Evolutionary conservation across 371 early-diverging fungal species (phyloP).

Genomic region (Furculomyces boomerangus): DNA sequence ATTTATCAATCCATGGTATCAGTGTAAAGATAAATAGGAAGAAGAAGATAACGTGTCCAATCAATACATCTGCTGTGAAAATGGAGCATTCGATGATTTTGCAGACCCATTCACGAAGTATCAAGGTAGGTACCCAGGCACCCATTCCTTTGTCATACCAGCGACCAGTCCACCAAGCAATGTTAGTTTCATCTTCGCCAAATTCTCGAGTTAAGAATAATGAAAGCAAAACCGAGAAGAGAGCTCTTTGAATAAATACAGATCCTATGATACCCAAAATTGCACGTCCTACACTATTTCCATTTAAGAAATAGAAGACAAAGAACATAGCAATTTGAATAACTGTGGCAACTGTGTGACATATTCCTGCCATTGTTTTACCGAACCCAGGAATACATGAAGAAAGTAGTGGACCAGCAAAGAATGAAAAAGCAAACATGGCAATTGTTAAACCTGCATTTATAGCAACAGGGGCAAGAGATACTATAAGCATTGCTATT

Average conservation of each 20-base stretch:
- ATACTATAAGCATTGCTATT: slow-evolving; percentile 40
- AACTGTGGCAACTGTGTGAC: slow-evolving; percentile 45
- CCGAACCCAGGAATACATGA: slow-evolving; percentile 50
- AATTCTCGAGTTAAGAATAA: slow-evolving; percentile 63
- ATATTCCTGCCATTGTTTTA: slow-evolving; percentile 44
- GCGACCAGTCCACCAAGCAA: slow-evolving; percentile 81
- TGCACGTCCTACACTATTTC: slow-evolving; percentile 37
- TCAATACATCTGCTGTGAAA: slow-evolving; percentile 60
- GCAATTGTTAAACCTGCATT: slow-evolving; percentile 47
- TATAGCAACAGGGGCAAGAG: slow-evolving; percentile 48
- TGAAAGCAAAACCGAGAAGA: slow-evolving; percentile 45
- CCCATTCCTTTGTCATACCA: slow-evolving; percentile 71
- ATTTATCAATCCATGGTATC: slow-evolving; percentile 53
- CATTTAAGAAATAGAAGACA: slow-evolving; percentile 45
- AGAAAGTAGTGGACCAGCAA: slow-evolving; percentile 42
- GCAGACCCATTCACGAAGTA: slow-evolving; percentile 60
- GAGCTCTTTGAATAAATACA: slow-evolving; percentile 46
- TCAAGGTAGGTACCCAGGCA: slow-evolving; percentile 40
- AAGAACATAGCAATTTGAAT: slow-evolving; percentile 38
- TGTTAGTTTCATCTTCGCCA: slow-evolving; percentile 59
- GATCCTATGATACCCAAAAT: slow-evolving; percentile 45
- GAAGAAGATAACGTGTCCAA: slow-evolving; percentile 56
- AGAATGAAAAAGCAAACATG: slow-evolving; percentile 50
- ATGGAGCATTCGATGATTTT: slow-evolving; percentile 73
- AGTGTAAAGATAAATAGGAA: slow-evolving; percentile 45